These are phyloP conservation scores for Pseudogymnoascus sp. DNA, from an alignment of 2,329 filamentous ascomycete genomes.

Conservation along the genomic window DNA sequence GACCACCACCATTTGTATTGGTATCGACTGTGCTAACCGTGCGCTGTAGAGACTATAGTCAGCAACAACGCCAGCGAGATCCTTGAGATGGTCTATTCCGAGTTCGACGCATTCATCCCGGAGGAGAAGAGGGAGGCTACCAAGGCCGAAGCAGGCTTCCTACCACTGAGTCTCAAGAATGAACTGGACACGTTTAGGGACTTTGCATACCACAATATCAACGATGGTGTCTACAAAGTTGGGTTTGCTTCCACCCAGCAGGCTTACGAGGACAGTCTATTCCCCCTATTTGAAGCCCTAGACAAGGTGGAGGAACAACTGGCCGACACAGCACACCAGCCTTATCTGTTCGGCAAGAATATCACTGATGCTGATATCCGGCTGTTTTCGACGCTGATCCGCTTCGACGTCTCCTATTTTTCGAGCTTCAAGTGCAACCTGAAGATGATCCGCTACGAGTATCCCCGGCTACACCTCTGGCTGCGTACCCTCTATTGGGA, in stretches of 20 bases:
- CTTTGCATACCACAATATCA: conserved; percentile 53
- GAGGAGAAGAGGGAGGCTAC: conserved; percentile 19
- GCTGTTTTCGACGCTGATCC: conserved; percentile 55
- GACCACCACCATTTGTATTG: not conserved
- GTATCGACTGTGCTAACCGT: not conserved
- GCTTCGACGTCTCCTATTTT: conserved; percentile 61
- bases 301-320: conserved; percentile 56
- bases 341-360: conserved; percentile 53
- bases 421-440: conserved; percentile 57
- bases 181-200: conserved; percentile 61
- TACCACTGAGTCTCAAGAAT: conserved; percentile 53
- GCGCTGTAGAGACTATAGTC: conserved; percentile 48
- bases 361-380: conserved; percentile 64
- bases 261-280: conserved; percentile 55
- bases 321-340: conserved; percentile 35
- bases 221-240: conserved; percentile 44
- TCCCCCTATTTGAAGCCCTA: conserved; percentile 53
- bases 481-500: conserved; percentile 65
- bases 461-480: conserved; percentile 61
- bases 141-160: conserved; percentile 37
- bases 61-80: conserved; percentile 75
- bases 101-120: conserved; percentile 18
- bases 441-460: conserved; percentile 54
- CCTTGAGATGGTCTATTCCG: conserved; percentile 67
- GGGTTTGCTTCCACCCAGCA: conserved; percentile 60